Conservation (phyloP, 768 basidiomycete genomes). For the Tricholoma terreum region DNA sequence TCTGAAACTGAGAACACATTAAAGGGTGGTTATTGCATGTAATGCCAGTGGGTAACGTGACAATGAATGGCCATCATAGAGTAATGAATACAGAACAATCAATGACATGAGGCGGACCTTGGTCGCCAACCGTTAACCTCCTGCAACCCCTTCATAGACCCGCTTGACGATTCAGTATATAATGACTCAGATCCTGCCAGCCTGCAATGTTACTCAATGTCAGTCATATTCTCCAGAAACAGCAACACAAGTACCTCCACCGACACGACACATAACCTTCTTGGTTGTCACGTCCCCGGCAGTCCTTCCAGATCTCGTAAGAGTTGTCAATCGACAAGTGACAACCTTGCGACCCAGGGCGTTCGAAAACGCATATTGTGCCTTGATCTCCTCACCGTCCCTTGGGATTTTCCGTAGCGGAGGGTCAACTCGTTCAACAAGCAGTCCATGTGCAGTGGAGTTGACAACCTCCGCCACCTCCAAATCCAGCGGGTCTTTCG, state of each 20-base stretch:
- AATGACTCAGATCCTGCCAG: conserved; percentile 78
- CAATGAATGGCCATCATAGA: conserved; percentile 18
- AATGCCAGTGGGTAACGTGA: conserved; percentile 16
- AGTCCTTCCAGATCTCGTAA: conserved; percentile 56
- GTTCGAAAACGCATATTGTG: conserved; percentile 81
- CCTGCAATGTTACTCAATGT: conserved; percentile 37
- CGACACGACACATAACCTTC: conserved; percentile 92
- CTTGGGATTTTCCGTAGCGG: conserved; percentile 62
- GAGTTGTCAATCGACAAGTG: conserved; percentile 75
- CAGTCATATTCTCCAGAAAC: conserved; percentile 4
- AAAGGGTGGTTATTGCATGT: conserved; percentile 19
- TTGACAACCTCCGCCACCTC: conserved; percentile 79
- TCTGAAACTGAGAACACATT: conserved; percentile 8
- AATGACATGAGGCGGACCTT: conserved; percentile 9
- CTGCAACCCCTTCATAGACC: conserved; percentile 42
- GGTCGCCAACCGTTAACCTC: neutral
- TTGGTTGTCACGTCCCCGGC: conserved; percentile 56
- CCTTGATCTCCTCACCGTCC: conserved; percentile 77
- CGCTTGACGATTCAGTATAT: conserved; percentile 73
- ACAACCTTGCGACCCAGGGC: conserved; percentile 70
- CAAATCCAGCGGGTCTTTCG: conserved; percentile 76
- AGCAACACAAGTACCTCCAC: conserved; percentile 58
- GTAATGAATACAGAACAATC: conserved; percentile 22
- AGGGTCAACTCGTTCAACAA: conserved; percentile 79
- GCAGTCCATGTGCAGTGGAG: conserved; percentile 70